Conservation (phyloP, 73 alveolate species). For the Paramecium pentaurelia region DNA sequence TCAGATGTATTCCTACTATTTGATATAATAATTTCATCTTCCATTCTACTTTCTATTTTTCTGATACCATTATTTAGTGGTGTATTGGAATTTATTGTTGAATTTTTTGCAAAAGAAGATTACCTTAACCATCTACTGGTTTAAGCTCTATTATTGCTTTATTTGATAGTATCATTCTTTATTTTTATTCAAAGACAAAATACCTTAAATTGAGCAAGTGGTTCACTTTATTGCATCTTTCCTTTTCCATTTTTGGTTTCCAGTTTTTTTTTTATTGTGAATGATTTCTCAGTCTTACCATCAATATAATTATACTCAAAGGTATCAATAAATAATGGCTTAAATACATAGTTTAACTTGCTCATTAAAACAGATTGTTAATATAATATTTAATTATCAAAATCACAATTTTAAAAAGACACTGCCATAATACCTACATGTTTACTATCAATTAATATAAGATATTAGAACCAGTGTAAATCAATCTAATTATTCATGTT, state of each 20-base stretch:
- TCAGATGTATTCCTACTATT: background rate
- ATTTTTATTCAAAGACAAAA: background rate
- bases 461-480: background rate
- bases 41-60: background rate
- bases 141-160: background rate
- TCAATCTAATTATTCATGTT: background rate
- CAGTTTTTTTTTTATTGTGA: background rate
- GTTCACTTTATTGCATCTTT: conserved; percentile 2
- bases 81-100: background rate
- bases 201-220: background rate
- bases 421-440: background rate
- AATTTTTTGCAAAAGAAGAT: background rate
- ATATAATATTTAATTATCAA: background rate
- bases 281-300: background rate
- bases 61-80: background rate
- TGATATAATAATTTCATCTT: background rate
- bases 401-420: background rate
- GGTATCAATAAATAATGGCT: background rate
- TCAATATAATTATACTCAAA: background rate
- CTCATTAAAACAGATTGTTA: background rate
- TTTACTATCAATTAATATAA: background rate
- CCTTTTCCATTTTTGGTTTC: background rate
- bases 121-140: background rate
- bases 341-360: background rate
- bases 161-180: background rate